Base-by-base conservation (phyloP, 2,329 filamentous ascomycete species). In the Periconia macrospinosa region DNA sequence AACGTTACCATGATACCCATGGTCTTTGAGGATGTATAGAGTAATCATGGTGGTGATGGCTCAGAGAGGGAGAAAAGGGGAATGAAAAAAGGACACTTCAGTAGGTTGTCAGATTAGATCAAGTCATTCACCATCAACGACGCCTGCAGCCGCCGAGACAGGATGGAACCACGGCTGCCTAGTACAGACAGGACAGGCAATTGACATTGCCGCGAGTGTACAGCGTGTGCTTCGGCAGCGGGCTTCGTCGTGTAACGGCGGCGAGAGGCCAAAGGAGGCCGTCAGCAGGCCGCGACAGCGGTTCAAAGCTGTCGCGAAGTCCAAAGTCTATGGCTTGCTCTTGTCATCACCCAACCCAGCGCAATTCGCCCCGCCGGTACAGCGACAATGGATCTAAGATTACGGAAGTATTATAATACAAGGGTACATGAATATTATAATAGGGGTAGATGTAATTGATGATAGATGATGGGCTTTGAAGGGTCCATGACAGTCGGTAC, bases 31-130 rank as follows among this genome's bases (percentile, higher is more conserved):
- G 23, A 15, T 45, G 27, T 47, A 47, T 23, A 45, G 6, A 13
- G 33, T 20, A 47, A 30, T 37, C 5, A 13, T 44, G 18, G n/a
- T 23, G 8, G 19, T 10, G 42, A 10, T 27, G 42, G 7, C 8
- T 18, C 41, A 42, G 10, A 44, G 42, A 30, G 30, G 8, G 7
- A n/a, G n/a, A 13, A 44, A 14, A 45, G 30, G 23, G 14, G 23
- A 15, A 3, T 33, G 7, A n/a, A 30, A 30, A 30, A 18, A 33
- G 30, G 27, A 40, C 41, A 30, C 30, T 40, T 43, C 41, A 20
- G 33, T 42, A 50, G 55, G 67, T 70, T 72, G 72, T 83, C 81
- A 82, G 81, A 84, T 83, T 83, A 84, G 81, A 84, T 84, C 81
- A 84, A 84, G 82, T 83, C 74, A 79, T 79, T 67, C 73, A 75